Conservation (phyloP, 768 basidiomycete genomes). For the Pleurotus pulmonarius region DNA sequence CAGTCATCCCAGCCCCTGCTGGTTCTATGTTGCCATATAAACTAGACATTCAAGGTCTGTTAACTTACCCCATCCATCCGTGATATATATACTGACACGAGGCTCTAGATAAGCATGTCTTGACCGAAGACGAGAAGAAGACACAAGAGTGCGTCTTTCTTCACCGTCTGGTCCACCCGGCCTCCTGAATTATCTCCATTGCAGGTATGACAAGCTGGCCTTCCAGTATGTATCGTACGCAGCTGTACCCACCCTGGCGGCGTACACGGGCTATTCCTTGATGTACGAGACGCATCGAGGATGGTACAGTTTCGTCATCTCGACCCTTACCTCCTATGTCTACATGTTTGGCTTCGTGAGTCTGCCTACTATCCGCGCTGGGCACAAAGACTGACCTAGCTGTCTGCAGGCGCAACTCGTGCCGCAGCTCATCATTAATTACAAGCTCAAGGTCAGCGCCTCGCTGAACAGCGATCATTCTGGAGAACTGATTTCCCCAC, state of each 20-base stretch:
- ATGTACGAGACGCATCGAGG: slow-evolving; percentile 82
- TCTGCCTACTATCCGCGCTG: slow-evolving; percentile 18
- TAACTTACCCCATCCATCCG: slow-evolving; percentile 11
- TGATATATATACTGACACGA: slow-evolving; percentile 3
- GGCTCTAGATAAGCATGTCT: slow-evolving; percentile 82
- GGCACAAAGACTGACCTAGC: slow-evolving; percentile 12
- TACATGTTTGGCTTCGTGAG: slow-evolving; percentile 98
- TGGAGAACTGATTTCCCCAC: slow-evolving; percentile 12
- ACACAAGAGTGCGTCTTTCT: slow-evolving; percentile 77
- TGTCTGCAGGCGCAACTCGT: slow-evolving; percentile 70
- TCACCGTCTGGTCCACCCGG: slow-evolving; percentile 5
- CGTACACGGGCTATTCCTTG: slow-evolving; percentile 77
- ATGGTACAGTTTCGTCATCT: slow-evolving; percentile 96
- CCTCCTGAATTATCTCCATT: not conserved
- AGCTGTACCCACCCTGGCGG: slow-evolving; percentile 75
- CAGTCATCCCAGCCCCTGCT: slow-evolving; percentile 52
- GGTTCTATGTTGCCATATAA: slow-evolving; percentile 75
- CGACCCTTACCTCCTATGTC: slow-evolving; percentile 88
- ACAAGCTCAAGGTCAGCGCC: slow-evolving; percentile 81
- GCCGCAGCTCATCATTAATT: slow-evolving; percentile 92
- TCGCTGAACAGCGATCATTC: slow-evolving; percentile 10
- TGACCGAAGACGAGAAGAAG: slow-evolving; percentile 96
- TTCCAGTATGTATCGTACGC: slow-evolving; percentile 94
- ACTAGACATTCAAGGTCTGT: slow-evolving; percentile 75
- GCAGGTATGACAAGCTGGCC: slow-evolving; percentile 84